phyloP scores from a whole-genome alignment of 129 eudicot species.

The Sambucus nigra region DNA sequence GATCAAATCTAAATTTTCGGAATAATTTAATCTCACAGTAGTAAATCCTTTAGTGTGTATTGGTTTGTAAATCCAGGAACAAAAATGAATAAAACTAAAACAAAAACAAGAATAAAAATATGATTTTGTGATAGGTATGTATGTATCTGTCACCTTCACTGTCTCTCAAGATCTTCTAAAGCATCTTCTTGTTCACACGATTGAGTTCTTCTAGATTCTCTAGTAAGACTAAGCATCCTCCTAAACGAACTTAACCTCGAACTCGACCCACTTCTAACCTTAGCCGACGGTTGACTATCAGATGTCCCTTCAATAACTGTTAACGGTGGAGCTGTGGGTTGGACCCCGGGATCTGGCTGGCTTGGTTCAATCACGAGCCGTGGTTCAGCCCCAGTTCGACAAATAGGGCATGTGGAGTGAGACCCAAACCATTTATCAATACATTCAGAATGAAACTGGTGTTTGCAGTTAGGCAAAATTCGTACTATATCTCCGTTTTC shows the following conservation, averaged over 20 bases:
- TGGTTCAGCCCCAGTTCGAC: slow-evolving; percentile 53
- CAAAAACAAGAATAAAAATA: no score
- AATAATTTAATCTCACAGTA: no score
- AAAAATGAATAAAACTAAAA: neutral
- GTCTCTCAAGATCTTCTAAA: slow-evolving; percentile 51
- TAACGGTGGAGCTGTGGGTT: slow-evolving; percentile 45
- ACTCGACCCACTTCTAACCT: slow-evolving; percentile 25
- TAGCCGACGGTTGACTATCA: slow-evolving; percentile 18
- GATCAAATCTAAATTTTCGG: no score
- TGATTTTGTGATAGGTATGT: neutral
- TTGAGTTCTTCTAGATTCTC: slow-evolving; percentile 33
- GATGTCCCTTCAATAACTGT: slow-evolving; percentile 23
- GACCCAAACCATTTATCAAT: slow-evolving; percentile 58
- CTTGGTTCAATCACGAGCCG: slow-evolving; percentile 26
- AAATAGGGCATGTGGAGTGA: slow-evolving; percentile 55
- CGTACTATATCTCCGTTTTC: slow-evolving; percentile 45
- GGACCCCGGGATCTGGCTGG: slow-evolving; percentile 17
- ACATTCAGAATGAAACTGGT: slow-evolving; percentile 55
- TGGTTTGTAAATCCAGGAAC: no score
- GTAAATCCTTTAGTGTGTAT: no score
- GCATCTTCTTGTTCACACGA: slow-evolving; percentile 32
- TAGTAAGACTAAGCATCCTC: slow-evolving; percentile 48
- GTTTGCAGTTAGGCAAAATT: slow-evolving; percentile 48
- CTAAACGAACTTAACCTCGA: slow-evolving; percentile 52
- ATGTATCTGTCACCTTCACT: slow-evolving; percentile 9